These are phyloP conservation scores for Avena eriantha DNA, from an alignment of 176 grass and related monocot genomes.

Conservation along the genomic window DNA sequence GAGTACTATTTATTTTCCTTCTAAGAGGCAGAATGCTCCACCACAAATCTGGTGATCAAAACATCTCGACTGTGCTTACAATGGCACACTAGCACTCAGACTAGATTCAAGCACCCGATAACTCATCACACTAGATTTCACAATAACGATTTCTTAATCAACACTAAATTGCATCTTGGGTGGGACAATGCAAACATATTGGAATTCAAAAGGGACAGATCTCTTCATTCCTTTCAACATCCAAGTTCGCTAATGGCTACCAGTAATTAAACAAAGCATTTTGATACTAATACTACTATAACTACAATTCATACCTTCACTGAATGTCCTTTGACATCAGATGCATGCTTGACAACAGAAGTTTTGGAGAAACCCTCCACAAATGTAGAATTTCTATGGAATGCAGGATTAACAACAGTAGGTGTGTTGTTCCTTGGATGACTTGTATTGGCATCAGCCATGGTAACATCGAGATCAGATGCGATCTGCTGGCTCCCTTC, in stretches of 20 bases:
- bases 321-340: conserved; percentile 90
- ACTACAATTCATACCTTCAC: conserved; percentile 64
- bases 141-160: background rate
- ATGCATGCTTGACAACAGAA: conserved; percentile 84
- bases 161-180: conserved; percentile 8
- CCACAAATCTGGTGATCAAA: background rate
- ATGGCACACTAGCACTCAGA: conserved; percentile 11
- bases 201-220: background rate
- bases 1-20: conserved; percentile 2
- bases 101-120: conserved; percentile 25
- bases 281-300: background rate
- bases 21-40: background rate
- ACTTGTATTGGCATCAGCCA: conserved; percentile 78
- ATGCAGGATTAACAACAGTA: conserved; percentile 60
- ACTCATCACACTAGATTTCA: conserved; percentile 24
- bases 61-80: conserved; percentile 4
- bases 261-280: conserved; percentile 20
- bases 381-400: conserved; percentile 80
- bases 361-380: conserved; percentile 97
- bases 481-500: conserved; percentile 59
- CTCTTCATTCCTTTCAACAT: conserved; percentile 8
- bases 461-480: conserved; percentile 83
- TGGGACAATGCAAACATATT: background rate
- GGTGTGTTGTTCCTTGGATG: conserved; percentile 56
- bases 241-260: background rate